Conservation (phyloP, 352 stramenopile genomes). For the Aphanomyces invadans region DNA sequence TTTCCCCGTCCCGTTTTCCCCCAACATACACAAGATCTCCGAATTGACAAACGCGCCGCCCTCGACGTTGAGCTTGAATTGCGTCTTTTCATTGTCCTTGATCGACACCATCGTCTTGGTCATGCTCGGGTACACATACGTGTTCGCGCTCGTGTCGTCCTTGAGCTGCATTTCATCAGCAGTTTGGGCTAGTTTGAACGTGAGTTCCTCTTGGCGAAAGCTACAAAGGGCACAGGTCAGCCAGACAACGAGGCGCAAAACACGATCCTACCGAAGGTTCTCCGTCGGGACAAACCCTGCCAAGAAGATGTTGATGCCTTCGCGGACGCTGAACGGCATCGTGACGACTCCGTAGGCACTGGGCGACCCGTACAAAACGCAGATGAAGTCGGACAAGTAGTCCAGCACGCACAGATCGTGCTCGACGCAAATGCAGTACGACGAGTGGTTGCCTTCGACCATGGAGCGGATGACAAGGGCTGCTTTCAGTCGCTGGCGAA, state of each 20-base stretch:
- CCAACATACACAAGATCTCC: constrained; percentile 98
- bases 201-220: constrained; percentile 97
- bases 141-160: constrained; percentile 83
- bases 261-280: constrained; percentile 93
- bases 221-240: too few relatives aligned
- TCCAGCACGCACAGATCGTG: constrained; percentile 99
- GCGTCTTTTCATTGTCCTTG: constrained; percentile 69
- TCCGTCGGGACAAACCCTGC: constrained; percentile 98
- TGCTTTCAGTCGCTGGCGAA: constrained; percentile 98
- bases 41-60: constrained; percentile 96
- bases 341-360: constrained; percentile 99
- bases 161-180: constrained; percentile 80
- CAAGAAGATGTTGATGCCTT: constrained; percentile 99
- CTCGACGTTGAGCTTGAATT: constrained; percentile 98
- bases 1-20: constrained; percentile 99
- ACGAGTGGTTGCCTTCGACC: constrained; percentile 77
- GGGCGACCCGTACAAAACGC: constrained; percentile 97
- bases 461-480: constrained; percentile 97
- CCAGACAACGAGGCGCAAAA: too few relatives aligned
- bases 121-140: constrained; percentile 97
- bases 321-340: constrained; percentile 98
- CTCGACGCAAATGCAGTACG: constrained; percentile 99
- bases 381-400: constrained; percentile 99
- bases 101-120: constrained; percentile 97
- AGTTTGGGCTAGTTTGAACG: constrained; percentile 97